A percentile compares a stretch with the other conserved stretches of the same genome.
phyloP scores from a whole-genome alignment of 768 basidiomycete species.

The Dioszegia crocea region DNA sequence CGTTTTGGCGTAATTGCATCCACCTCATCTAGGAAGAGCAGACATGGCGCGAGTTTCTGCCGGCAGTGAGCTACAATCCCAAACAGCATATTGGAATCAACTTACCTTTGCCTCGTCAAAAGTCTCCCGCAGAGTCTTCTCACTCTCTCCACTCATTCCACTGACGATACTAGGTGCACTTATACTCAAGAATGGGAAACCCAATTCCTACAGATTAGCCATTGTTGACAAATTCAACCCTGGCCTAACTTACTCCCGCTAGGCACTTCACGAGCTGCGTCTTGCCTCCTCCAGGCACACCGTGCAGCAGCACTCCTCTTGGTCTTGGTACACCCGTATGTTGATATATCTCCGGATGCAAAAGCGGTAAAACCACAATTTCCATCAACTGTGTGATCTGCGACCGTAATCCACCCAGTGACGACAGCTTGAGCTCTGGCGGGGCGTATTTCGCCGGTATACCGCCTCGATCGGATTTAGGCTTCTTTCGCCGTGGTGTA shows the following conservation, averaged over 20 bases:
- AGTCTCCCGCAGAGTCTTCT: constrained; percentile 90
- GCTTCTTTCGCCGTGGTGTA: constrained; percentile 12
- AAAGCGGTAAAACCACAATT: constrained; percentile 90
- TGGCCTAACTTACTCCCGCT: constrained; percentile 68
- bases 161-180: constrained; percentile 95
- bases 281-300: constrained; percentile 96
- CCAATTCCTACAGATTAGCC: constrained; percentile 66
- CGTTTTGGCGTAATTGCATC: constrained; percentile 96
- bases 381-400: constrained; percentile 92
- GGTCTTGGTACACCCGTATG: constrained; percentile 91
- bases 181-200: constrained; percentile 85
- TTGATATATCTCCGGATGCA: constrained; percentile 90
- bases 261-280: constrained; percentile 90
- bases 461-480: constrained; percentile 7
- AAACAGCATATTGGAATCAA: constrained; percentile 1
- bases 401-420: constrained; percentile 78
- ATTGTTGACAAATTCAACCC: background rate
- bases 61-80: background rate
- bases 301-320: constrained; percentile 84
- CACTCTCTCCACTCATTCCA: constrained; percentile 97
- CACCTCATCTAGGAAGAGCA: constrained; percentile 96
- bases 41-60: constrained; percentile 81
- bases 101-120: constrained; percentile 93
- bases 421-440: constrained; percentile 69
- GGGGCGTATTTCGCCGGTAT: constrained; percentile 61